Evolutionary conservation across 257 asterid species (phyloP), one percentile per base, ranked within the genome.

Genomic region (Ligustrum vulgare): DNA sequence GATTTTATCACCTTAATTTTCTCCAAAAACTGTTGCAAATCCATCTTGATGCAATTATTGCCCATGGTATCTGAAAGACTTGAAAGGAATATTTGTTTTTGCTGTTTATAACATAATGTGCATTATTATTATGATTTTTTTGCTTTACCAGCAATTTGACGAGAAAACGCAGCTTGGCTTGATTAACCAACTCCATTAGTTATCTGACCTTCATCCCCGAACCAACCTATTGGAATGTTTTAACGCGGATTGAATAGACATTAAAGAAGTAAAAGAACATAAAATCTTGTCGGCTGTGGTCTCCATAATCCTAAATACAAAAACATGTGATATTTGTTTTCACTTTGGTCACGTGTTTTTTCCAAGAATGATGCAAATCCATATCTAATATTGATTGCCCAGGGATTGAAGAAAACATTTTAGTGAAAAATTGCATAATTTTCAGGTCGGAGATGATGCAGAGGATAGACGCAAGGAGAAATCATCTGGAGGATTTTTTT

Each of bases 401-500:
- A 56, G 12, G 25, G 31, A 56, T 56, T 20, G 11, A n/a, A 56
- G 64, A 22, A 3, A n/a, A n/a, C 11, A 51, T 16, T 18, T 3
- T 20, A 56, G 28, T 7, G 20, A 56, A 56, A 23, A 23, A 8
- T 60, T 15, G 66, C 25, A 15, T 33, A 1, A 22, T 58, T 32
- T n/a, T 71, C 83, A 86, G 90, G 86, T 86, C 45, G 83, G 78
- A 64, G 75, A 67, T 67, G 87, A 79, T 56, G 84, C 72, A 31
- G 80, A 77, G 41, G 86, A 83, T 56, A 84, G 82, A 1, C 83
- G 79, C 73, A 83, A 83, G 79, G 87, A 82, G 72, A 86, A 83
- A 80, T 51, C 82, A 78, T 16, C 82, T 8, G 86, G 90, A 75
- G 87, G 89, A 68, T 83, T 86, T 45, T 83, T 83, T 69, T 83